Conservation (phyloP, 208 protist species). For the Trypanosomatidae sp. region DNA sequence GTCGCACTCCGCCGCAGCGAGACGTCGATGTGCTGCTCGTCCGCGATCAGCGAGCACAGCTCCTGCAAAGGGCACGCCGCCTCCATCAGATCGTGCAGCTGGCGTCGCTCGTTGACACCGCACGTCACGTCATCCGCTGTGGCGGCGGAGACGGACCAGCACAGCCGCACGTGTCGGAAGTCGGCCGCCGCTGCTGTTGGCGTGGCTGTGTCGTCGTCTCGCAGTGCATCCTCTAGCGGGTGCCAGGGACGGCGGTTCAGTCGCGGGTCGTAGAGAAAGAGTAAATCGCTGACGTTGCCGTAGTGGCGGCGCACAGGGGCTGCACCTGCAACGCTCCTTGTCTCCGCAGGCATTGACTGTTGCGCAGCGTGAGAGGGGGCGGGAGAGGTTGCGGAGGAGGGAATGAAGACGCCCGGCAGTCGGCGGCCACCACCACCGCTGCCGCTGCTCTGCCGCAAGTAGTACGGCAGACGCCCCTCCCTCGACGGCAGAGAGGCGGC, state of each 20-base stretch:
- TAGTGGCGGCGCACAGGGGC: too few species aligned
- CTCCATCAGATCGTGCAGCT: constrained; percentile 15
- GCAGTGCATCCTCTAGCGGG: constrained; percentile 16
- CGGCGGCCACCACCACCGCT: background rate
- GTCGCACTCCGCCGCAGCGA: constrained; percentile 37
- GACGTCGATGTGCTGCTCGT: constrained; percentile 44
- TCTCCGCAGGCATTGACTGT: too few species aligned
- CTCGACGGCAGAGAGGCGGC: too few species aligned
- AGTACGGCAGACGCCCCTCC: constrained; percentile 44
- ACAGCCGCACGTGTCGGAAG: constrained; percentile 18
- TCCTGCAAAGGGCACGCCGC: constrained; percentile 31
- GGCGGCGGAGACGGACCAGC: constrained; percentile 18
- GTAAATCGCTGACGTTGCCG: constrained; percentile 19
- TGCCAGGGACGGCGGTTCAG: constrained; percentile 25
- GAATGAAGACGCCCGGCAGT: too few species aligned
- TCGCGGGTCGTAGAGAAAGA: constrained; percentile 20
- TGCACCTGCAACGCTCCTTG: too few species aligned
- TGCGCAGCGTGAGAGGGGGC: too few species aligned
- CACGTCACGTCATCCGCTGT: constrained; percentile 20
- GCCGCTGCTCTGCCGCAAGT: constrained; percentile 31
- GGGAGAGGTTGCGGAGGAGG: too few species aligned
- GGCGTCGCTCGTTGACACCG: background rate
- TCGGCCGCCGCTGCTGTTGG: background rate
- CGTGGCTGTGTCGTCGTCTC: background rate
- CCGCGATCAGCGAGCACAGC: constrained; percentile 42